These are phyloP conservation scores for Rhazya stricta DNA, from an alignment of 257 asterid genomes.

Conservation along the genomic window DNA sequence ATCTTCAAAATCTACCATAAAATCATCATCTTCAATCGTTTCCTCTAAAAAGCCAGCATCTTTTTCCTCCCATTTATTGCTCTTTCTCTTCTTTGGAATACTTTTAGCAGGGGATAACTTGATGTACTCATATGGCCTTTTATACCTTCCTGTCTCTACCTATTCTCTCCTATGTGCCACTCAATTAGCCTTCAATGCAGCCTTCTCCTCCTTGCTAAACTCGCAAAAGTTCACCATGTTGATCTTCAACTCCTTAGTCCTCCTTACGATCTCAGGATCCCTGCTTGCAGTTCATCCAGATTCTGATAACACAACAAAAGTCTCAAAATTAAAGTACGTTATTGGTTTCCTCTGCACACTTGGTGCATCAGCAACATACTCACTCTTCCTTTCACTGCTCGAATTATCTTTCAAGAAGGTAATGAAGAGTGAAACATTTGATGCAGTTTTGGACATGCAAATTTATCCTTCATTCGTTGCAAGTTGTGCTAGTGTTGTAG, in stretches of 20 bases:
- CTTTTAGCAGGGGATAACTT: constrained; percentile 30
- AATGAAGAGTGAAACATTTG: constrained; percentile 24
- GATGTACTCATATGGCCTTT: constrained; percentile 37
- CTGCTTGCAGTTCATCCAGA: constrained; percentile 33
- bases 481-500: constrained; percentile 24
- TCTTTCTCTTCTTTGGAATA: constrained; percentile 29
- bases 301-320: constrained; percentile 14
- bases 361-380: constrained; percentile 31
- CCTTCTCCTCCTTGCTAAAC: constrained; percentile 32
- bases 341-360: constrained; percentile 31
- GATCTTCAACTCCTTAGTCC: constrained; percentile 33
- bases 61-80: constrained; percentile 1
- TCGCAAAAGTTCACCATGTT: constrained; percentile 33
- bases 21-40: background rate
- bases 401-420: constrained; percentile 30
- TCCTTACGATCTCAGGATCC: constrained; percentile 34
- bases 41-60: constrained; percentile 13
- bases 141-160: constrained; percentile 37
- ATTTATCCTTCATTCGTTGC: constrained; percentile 26
- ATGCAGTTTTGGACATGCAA: constrained; percentile 25
- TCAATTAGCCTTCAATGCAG: constrained; percentile 36
- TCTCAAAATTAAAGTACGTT: constrained; percentile 20
- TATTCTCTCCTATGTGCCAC: constrained; percentile 40
- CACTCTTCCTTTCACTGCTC: constrained; percentile 22
- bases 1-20: background rate